Evolutionary conservation across 371 early-diverging fungal genomes (phyloP), one percentile per base, ranked within the genome.

Genomic region (Syncephalis plumigaleata): DNA sequence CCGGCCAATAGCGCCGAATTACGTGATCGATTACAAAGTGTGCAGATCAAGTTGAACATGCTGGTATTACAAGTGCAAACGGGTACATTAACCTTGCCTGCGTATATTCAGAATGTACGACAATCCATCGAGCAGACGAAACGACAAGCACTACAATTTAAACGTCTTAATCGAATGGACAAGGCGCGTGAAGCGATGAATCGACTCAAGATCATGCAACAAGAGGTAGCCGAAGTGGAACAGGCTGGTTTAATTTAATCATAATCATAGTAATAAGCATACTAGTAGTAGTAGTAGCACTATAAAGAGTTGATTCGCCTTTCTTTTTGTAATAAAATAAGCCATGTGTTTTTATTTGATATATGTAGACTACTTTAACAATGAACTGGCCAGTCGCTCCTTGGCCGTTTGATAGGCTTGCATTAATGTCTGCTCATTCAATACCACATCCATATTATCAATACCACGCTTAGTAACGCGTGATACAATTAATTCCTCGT

Each of bases 351-450:
- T 44, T 53, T 58, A n/a, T n/a, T n/a, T n/a, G n/a, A 31, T 31
- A 31, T 7, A 4, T 7, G 31, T 31, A 31, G n/a, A 31, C 31
- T 77, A 83, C 65, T 75, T 70, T 46, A 87, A 61, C 44, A 91
- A 57, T 44, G 81, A 77, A 47, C 74, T 69, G 39, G 87, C 75
- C 57, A 94, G 65, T 66, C 80, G 77, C 51, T 91, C 93, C 60
- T 79, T 83, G 44, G 90, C 94, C 22, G 79, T 79, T 62, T 85
- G 81, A 64, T 87, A 84, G 25, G 89, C 93, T 55, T 88, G 85
- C 40, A 86, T 57, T 47, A 94, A 57, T 0, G 91, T 79, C 66
- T 93, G 92, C 63, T 96, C 97, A 47, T 81, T 77, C 48, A 94
- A 62, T 20, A 85, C 84, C 46, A 92, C 79, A 55, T 81, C 87